Evolutionary conservation across 352 stramenopile genomes (phyloP).

Genomic region (Pythium brachiatum): DNA sequence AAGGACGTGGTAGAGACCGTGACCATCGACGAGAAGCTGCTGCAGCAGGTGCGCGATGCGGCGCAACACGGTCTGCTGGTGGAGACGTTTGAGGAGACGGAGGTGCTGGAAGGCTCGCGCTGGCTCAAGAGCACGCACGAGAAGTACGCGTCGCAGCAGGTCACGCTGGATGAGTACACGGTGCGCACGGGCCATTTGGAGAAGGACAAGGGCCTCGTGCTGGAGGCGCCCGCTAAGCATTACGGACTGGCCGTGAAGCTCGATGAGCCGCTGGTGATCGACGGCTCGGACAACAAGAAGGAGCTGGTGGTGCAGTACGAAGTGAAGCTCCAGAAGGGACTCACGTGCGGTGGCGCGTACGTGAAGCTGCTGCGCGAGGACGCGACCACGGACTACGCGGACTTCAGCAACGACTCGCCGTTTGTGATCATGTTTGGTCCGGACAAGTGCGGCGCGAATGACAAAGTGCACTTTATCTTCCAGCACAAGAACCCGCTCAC

Average conservation of each 20-base stretch:
- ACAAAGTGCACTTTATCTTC: conserved; percentile 96
- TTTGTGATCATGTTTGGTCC: conserved; percentile 97
- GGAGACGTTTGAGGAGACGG: conserved; percentile 73
- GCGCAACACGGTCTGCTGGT: conserved; percentile 57
- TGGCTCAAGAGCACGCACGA: conserved; percentile 85
- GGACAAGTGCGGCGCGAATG: conserved; percentile 91
- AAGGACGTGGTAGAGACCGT: conserved; percentile 19
- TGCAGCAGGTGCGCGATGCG: conserved; percentile 51
- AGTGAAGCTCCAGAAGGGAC: conserved; percentile 89
- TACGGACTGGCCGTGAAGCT: conserved; percentile 80
- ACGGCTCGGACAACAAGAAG: conserved; percentile 65
- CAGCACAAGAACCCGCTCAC: conserved; percentile 92
- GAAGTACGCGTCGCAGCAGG: conserved; percentile 77
- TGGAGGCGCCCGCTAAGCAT: conserved; percentile 68
- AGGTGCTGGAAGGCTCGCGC: conserved; percentile 57
- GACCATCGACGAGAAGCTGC: conserved; percentile 29
- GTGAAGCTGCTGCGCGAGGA: conserved; percentile 90
- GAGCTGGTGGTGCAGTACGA: conserved; percentile 95
- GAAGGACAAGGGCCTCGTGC: conserved; percentile 67
- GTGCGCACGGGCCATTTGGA: conserved; percentile 49
- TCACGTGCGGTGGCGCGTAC: conserved; percentile 92
- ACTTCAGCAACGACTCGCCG: conserved; percentile 82
- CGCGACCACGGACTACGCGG: conserved; percentile 42
- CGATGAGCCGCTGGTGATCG: conserved; percentile 56
- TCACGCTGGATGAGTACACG: conserved; percentile 63